Base-by-base conservation (phyloP, 257 asterid genomes). In the Petunia axillaris region DNA sequence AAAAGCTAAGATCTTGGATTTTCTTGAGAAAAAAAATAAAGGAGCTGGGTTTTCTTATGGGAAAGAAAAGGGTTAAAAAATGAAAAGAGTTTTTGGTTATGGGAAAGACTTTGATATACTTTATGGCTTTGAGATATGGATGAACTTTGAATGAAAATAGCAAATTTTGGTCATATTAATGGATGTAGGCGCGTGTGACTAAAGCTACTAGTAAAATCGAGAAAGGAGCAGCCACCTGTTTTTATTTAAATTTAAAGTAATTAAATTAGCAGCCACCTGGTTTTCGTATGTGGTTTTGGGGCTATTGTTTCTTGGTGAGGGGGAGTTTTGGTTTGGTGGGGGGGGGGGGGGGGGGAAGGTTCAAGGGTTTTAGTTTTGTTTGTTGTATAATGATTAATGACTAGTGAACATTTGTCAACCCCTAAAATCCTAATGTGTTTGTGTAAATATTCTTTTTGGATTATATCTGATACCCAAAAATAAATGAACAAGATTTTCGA, bases 161-260 rank as follows among this genome's bases (percentile, higher is more conserved):
- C 77, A 6, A 5, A 35, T 48, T 10, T 48, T 48, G 77, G 25
- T 71, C 43, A 71, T 71, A 71, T 35, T 71, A 71, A 35, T 63
- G 68, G 35, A 9, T 25, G 77, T 48, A 44, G 44, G 80, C 44
- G 75, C 80, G 80, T 81, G 74, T 36, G 53, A 81, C 16, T 1
- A 73, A 81, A 81, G 83, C 83, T 81, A 38, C 66, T 8, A 10
- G 70, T 67, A 44, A 64, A 68, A 73, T 81, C 75, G 44, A 44
- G 68, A 71, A 52, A 38, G 36, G 36, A 8, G 6, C 14, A 79
- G 50, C 77, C 44, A 25, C 16, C 44, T 48, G 77, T 71, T 71
- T 71, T 10, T 35, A 25, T 55, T 35, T 6, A n/a, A 1, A 4
- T 4, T 70, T 44, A 16, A 4, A 0, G 10, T 1, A 2, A 4